Conservation (phyloP, 2,329 filamentous ascomycete species). For the Scleromitrula shiraiana region DNA sequence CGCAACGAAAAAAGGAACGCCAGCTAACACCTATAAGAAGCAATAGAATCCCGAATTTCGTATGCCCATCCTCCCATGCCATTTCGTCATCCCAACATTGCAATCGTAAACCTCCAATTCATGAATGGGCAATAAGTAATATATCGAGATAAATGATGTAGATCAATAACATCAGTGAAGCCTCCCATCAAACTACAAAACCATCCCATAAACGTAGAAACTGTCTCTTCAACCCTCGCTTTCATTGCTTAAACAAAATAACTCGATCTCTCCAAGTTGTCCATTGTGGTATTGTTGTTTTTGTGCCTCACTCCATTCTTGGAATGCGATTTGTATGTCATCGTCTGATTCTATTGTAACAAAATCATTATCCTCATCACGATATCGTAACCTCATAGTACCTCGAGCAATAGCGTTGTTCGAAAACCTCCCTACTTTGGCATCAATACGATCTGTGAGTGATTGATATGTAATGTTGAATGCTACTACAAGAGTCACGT, state of each 20-base stretch:
- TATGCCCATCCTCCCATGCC: conserved; percentile 17
- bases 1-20: conserved; percentile 14
- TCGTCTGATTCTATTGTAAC: conserved; percentile 93
- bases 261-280: conserved; percentile 81
- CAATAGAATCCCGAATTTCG: conserved; percentile 9
- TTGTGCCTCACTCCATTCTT: conserved; percentile 81
- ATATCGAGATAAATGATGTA: conserved; percentile 12
- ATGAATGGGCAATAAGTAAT: conserved; percentile 14
- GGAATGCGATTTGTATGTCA: conserved; percentile 91
- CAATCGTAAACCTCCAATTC: conserved; percentile 23
- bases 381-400: conserved; percentile 79
- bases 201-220: neutral
- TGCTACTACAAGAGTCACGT: conserved; percentile 90
- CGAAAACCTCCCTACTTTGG: conserved; percentile 83
- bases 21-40: conserved; percentile 18
- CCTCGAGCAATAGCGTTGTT: conserved; percentile 75
- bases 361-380: conserved; percentile 86
- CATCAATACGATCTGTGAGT: conserved; percentile 89
- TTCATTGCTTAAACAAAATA: conserved; percentile 59
- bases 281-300: conserved; percentile 53
- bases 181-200: neutral
- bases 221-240: conserved; percentile 17
- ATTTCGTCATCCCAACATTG: conserved; percentile 25
- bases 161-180: conserved; percentile 3
- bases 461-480: conserved; percentile 94